Conservation (phyloP, 306 rosid genomes). For the Cicer cuneatum region DNA sequence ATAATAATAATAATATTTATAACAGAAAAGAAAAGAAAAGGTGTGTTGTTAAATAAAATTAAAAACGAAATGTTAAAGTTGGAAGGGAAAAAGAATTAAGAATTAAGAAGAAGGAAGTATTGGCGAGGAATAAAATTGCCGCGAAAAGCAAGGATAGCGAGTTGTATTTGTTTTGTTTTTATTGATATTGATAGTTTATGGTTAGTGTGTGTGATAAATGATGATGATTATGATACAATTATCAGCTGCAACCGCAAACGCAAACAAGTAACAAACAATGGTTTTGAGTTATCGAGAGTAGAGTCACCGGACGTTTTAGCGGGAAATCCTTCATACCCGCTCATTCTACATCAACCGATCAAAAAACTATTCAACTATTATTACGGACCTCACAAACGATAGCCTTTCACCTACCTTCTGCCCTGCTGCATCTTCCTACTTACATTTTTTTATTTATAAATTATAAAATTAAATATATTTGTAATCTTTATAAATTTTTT, state of each 20-base stretch:
- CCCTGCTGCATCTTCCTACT: too few relatives aligned
- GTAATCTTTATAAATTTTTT: too few relatives aligned
- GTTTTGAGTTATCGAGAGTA: constrained; percentile 14
- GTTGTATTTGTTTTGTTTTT: not conserved
- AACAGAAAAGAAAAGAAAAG: not conserved
- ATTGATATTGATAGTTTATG: not conserved
- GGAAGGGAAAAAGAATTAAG: not conserved
- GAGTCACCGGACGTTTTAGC: constrained; percentile 57
- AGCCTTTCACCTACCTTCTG: constrained; percentile 4
- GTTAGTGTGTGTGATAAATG: too few relatives aligned
- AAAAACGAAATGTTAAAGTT: not conserved
- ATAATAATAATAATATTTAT: not conserved
- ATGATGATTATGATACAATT: not conserved
- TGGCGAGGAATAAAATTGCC: constrained; percentile 53
- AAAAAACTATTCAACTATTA: constrained; percentile 45
- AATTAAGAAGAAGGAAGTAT: constrained; percentile 55
- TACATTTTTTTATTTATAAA: too few relatives aligned
- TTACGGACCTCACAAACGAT: constrained; percentile 51
- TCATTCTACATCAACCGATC: constrained; percentile 32
- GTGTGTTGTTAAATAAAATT: not conserved
- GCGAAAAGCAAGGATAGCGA: constrained; percentile 47
- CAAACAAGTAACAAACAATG: not conserved
- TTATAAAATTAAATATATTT: too few relatives aligned
- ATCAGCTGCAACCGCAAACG: not conserved
- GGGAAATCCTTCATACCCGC: constrained; percentile 64